A percentile compares a stretch with the other conserved stretches of the same genome.
phyloP scores from a whole-genome alignment of 2,329 filamentous ascomycete species.

The Trichoderma sp. region DNA sequence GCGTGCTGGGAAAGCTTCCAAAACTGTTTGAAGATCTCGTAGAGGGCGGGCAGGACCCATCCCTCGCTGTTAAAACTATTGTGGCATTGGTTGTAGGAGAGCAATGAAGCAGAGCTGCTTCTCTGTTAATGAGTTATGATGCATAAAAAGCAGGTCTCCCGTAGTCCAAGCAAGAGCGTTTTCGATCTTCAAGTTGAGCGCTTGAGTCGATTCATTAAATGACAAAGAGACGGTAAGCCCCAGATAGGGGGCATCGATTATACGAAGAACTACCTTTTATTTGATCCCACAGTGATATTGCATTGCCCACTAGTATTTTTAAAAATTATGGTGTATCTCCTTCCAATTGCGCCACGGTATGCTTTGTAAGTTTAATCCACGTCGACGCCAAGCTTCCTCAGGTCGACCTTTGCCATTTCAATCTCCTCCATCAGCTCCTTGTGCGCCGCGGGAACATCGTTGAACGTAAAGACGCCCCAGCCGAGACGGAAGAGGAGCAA shows the following conservation, averaged over 20 bases:
- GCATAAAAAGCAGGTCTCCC: conserved; percentile 15
- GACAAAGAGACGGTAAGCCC: neutral
- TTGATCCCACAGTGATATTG: conserved; percentile 12
- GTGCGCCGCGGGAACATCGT: conserved; percentile 90
- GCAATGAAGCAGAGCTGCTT: conserved; percentile 30
- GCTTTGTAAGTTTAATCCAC: conserved; percentile 61
- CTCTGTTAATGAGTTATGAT: conserved; percentile 26
- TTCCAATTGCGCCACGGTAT: conserved; percentile 24
- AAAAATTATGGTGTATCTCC: conserved; percentile 1
- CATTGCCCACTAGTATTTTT: conserved; percentile 26
- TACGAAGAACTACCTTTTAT: neutral
- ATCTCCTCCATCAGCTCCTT: conserved; percentile 87
- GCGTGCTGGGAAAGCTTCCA: conserved; percentile 61
- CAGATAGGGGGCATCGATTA: neutral
- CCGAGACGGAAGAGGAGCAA: conserved; percentile 92
- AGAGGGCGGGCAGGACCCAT: conserved; percentile 57
- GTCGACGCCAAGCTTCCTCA: conserved; percentile 74
- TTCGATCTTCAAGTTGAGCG: neutral
- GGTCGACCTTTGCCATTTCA: conserved; percentile 72
- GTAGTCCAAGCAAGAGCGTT: conserved; percentile 6
- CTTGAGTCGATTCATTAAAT: conserved; percentile 2
- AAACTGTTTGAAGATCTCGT: conserved; percentile 64
- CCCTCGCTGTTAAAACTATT: conserved; percentile 61
- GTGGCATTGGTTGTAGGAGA: conserved; percentile 62
- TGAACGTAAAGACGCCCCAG: conserved; percentile 92